These are phyloP conservation scores for Passalora sequoiae DNA, from an alignment of 2,329 filamentous ascomycete genomes.

Conservation along the genomic window DNA sequence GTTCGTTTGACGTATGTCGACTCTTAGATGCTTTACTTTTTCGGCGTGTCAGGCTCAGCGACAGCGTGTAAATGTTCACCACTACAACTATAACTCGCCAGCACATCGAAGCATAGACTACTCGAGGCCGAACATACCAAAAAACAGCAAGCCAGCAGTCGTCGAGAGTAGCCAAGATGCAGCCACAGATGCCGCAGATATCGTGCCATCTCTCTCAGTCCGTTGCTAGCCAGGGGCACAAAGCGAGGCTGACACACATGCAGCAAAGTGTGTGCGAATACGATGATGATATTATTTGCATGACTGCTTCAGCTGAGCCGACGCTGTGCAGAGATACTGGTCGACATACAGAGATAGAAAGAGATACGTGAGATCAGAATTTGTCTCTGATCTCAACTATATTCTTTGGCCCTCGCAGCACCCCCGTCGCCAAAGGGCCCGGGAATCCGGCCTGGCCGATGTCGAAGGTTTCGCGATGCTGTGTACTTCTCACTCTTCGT, in stretches of 20 bases:
- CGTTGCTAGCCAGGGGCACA: not conserved
- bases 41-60: not conserved
- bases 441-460: not conserved
- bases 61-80: not conserved
- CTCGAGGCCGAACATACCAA: not conserved
- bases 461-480: not conserved
- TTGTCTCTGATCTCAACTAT: conserved; percentile 6
- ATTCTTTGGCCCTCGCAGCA: not conserved
- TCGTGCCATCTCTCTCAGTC: not conserved
- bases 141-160: not conserved
- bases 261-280: too few species aligned
- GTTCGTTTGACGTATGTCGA: not conserved
- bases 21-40: not conserved
- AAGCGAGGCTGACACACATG: not conserved
- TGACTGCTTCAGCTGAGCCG: not conserved
- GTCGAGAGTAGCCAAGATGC: not conserved
- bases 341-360: conserved; percentile 30
- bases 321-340: conserved; percentile 16
- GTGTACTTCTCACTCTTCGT: not conserved
- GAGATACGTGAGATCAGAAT: conserved; percentile 28
- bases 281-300: not conserved
- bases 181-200: not conserved
- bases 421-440: conserved; percentile 5
- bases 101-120: not conserved
- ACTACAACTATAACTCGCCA: not conserved